Evolutionary conservation across 108 stramenopile genomes (phyloP).

Genomic region (Conticribra weissflogii): DNA sequence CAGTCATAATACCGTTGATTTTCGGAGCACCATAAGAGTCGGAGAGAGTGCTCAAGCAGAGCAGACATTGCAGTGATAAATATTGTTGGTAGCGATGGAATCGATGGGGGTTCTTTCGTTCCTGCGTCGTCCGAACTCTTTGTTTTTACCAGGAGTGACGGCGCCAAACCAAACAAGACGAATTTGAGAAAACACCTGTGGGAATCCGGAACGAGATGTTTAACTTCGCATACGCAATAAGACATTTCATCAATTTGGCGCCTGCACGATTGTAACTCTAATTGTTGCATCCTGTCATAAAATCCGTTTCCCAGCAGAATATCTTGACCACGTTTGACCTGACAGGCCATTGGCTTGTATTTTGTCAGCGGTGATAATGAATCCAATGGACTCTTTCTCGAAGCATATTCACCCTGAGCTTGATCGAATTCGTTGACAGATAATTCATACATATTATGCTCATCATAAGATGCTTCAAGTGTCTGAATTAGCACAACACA

Average conservation of each 20-base stretch:
- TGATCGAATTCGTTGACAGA: too few relatives aligned
- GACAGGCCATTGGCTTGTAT: constrained; percentile 20
- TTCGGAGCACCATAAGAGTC: constrained; percentile 61
- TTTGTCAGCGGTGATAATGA: constrained; percentile 11
- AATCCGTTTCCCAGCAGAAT: background rate
- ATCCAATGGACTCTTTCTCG: background rate
- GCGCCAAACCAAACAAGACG: constrained; percentile 6
- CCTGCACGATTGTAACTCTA: background rate
- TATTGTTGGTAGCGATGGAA: constrained; percentile 30
- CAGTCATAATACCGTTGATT: constrained; percentile 51
- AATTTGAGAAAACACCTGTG: constrained; percentile 10
- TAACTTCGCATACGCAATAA: background rate
- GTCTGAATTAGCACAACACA: constrained; percentile 48
- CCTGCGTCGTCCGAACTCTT: background rate
- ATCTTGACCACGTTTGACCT: constrained; percentile 9
- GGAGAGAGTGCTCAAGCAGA: constrained; percentile 61
- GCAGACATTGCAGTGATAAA: constrained; percentile 33
- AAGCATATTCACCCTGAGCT: too few relatives aligned
- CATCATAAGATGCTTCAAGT: constrained; percentile 19
- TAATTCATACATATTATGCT: too few relatives aligned
- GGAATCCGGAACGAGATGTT: constrained; percentile 20
- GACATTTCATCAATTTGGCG: background rate
- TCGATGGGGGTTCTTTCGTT: background rate
- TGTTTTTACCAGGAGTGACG: too few relatives aligned
- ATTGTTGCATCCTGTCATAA: background rate